Conservation (phyloP, 306 rosid genomes). For the Sesbania bispinosa region DNA sequence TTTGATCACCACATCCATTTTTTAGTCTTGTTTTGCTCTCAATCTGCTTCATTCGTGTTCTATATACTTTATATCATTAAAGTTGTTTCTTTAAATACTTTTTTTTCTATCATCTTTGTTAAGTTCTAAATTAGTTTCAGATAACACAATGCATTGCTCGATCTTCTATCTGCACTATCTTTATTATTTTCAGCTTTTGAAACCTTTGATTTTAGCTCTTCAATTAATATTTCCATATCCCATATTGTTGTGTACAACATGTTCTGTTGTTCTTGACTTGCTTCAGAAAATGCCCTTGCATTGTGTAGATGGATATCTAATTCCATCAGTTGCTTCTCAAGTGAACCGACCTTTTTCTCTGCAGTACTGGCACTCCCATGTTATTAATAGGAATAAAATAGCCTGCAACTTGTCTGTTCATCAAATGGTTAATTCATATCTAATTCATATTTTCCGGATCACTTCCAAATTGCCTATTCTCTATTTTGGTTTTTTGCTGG, state of each 20-base stretch:
- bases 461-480: too few species aligned
- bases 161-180: slow-evolving; percentile 59
- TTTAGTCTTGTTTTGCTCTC: too few species aligned
- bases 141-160: slow-evolving; percentile 55
- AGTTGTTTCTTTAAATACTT: too few species aligned
- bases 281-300: slow-evolving; percentile 82
- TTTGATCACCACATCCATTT: too few species aligned
- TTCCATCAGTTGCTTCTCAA: slow-evolving; percentile 85
- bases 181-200: slow-evolving; percentile 68
- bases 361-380: slow-evolving; percentile 57
- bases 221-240: slow-evolving; percentile 97
- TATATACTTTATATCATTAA: too few species aligned
- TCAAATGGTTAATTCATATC: too few species aligned
- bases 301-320: slow-evolving; percentile 74
- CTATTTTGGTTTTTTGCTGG: too few species aligned
- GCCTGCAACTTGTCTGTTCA: too few species aligned
- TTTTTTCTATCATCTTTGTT: too few species aligned
- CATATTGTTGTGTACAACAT: slow-evolving; percentile 93
- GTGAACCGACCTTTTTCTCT: slow-evolving; percentile 79
- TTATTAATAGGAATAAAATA: too few species aligned
- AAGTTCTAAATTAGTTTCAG: slow-evolving; percentile 67
- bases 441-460: too few species aligned
- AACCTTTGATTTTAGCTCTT: slow-evolving; percentile 90
- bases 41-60: too few species aligned
- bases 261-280: slow-evolving; percentile 95